Evolutionary conservation across 352 stramenopile species (phyloP), one percentile per base, ranked within the genome.

Genomic region (Pythium dissimile): DNA sequence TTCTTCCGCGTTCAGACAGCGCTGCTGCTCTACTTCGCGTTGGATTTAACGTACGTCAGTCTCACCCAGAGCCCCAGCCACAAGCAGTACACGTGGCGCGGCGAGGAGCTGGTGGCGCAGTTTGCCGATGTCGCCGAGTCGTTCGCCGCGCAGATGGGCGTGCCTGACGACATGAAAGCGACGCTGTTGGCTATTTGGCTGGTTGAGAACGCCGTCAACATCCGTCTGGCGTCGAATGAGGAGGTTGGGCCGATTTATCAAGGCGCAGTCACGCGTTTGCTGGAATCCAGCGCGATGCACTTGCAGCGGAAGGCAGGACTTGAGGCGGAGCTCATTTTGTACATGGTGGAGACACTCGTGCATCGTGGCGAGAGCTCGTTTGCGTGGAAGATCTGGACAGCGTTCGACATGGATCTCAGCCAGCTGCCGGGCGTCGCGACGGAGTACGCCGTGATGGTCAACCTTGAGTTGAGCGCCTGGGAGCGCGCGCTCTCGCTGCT

Each of bases 341-440:
- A 89, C 59, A 70, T 93, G 55, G 66, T 89, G 5, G 80, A 93
- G 57, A 91, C 83, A 12, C 64, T 93, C 42, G 79, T 91, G 20
- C 80, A 93, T 45, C 73, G 80, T 8, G 77, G 79, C 30, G 79
- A 90, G 52, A 87, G 76, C 58, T 61, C 86, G 23, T 73, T 91
- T 21, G 84, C 80, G 21, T 93, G 84, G 84, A 89, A 93, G 62
- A 77, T 93, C n/a, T 91, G 80, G 84, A 89, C 80, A 30, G 83
- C 77, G 6, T 93, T 91, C 52, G 79, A 79, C 6, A 67, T 91
- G 15, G 72, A 89, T 28, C 55, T 92, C 16, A 54, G 63, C 11
- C 46, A 74, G n/a, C 68, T 75, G 7, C 70, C 76, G 9, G 39
- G 70, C 16, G 71, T 77, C 11, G 72, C 77, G 21, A 88, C 77